phyloP scores from a whole-genome alignment of 306 rosid genomes.

The Rosa persica region DNA sequence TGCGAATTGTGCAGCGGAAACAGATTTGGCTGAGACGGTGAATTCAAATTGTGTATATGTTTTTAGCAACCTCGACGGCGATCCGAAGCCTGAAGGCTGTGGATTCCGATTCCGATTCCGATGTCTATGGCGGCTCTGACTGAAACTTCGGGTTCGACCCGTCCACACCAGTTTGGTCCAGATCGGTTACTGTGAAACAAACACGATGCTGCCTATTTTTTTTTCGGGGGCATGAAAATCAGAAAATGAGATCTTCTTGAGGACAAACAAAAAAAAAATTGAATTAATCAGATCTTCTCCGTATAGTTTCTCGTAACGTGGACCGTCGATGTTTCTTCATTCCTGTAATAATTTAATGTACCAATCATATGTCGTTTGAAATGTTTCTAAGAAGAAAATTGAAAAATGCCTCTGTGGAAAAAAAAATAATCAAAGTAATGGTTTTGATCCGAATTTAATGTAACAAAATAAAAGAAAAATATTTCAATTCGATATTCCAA shows the following conservation, averaged over 20 bases:
- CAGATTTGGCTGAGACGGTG: not conserved
- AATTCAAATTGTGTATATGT: not conserved
- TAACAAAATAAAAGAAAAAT: no score
- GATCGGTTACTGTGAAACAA: not conserved
- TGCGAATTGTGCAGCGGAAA: not conserved
- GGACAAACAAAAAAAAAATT: not conserved
- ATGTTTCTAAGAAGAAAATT: not conserved
- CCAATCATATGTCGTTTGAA: not conserved
- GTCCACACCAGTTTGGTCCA: not conserved
- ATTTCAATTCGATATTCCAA: no score
- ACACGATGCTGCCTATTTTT: not conserved
- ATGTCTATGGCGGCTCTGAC: not conserved
- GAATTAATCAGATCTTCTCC: not conserved
- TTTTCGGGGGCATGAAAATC: not conserved
- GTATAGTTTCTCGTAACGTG: not conserved
- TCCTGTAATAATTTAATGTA: not conserved
- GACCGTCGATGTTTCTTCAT: not conserved
- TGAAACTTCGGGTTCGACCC: conserved; percentile 8
- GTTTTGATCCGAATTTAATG: no score
- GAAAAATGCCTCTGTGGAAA: no score
- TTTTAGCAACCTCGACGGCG: not conserved
- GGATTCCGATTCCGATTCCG: not conserved
- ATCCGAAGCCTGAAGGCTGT: not conserved
- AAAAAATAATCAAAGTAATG: no score
- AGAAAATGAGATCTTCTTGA: not conserved